Conservation (phyloP, 176 grass and related monocot species). For the Oryza glumipatula region DNA sequence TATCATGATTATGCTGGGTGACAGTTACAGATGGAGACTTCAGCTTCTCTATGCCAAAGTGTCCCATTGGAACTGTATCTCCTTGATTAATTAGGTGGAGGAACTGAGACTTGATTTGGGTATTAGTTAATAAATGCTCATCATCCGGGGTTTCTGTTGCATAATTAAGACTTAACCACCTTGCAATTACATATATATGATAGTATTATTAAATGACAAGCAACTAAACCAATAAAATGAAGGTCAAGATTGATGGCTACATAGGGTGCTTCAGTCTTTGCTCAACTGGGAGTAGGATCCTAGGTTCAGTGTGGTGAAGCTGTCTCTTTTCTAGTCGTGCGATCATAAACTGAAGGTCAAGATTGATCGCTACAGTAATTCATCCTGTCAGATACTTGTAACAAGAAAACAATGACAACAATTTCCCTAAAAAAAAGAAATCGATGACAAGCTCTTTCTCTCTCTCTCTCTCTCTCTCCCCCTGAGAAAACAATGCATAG, state of each 20-base stretch:
- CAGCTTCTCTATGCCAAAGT: neutral
- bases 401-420: no score
- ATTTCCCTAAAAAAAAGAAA: no score
- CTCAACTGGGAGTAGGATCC: neutral
- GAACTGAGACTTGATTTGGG: slow-evolving; percentile 27
- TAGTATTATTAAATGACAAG: slow-evolving; percentile 22
- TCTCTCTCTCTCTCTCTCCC: no score
- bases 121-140: slow-evolving; percentile 18
- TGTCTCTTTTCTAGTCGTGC: neutral
- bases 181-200: neutral
- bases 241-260: neutral
- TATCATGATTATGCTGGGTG: slow-evolving; percentile 22
- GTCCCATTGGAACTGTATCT: slow-evolving; percentile 27
- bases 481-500: no score
- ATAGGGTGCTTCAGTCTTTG: neutral
- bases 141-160: slow-evolving; percentile 5
- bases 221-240: neutral
- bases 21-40: slow-evolving; percentile 29
- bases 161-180: slow-evolving; percentile 1
- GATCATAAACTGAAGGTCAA: slow-evolving; percentile 2
- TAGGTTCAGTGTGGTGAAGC: neutral
- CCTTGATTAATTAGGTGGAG: slow-evolving; percentile 20
- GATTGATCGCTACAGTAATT: neutral
- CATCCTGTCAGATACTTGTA: neutral
- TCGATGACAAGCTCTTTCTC: neutral